These are phyloP conservation scores for Hypsizygus marmoreus DNA, from an alignment of 768 basidiomycete genomes.

Conservation along the genomic window DNA sequence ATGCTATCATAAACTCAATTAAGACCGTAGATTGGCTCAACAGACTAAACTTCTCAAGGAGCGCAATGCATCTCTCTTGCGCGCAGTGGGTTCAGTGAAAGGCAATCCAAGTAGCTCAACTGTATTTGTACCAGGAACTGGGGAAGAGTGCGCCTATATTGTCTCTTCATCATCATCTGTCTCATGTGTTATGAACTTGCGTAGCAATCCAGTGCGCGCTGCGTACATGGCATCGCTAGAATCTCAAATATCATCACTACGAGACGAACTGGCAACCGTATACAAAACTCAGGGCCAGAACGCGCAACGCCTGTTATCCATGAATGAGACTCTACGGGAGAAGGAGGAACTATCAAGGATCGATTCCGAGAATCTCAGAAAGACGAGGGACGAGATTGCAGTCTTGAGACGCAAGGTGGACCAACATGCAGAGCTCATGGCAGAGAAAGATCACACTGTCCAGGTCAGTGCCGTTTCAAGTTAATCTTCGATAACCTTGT, in stretches of 20 bases:
- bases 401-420: constrained; percentile 74
- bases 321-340: constrained; percentile 94
- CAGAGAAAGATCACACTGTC: constrained; percentile 85
- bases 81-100: constrained; percentile 78
- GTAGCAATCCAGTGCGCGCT: constrained; percentile 79
- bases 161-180: constrained; percentile 5
- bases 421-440: constrained; percentile 82
- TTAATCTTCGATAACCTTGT: constrained; percentile 1
- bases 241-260: constrained; percentile 87
- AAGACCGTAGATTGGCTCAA: constrained; percentile 90
- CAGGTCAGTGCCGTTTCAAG: constrained; percentile 59
- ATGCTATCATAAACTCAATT: constrained; percentile 8
- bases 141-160: constrained; percentile 60
- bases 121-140: constrained; percentile 57
- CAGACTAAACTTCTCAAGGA: constrained; percentile 92
- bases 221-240: constrained; percentile 93
- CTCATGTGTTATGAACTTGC: constrained; percentile 18
- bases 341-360: constrained; percentile 86
- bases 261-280: constrained; percentile 89
- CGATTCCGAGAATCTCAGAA: constrained; percentile 79
- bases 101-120: constrained; percentile 62
- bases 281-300: constrained; percentile 98
- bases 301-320: constrained; percentile 86
- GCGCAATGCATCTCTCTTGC: constrained; percentile 85
- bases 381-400: constrained; percentile 73